Percentiles rank a stretch among this genome's conserved stretches.
phyloP scores from a whole-genome alignment of 331 rosid genomes.

The Pyrus hybrid region DNA sequence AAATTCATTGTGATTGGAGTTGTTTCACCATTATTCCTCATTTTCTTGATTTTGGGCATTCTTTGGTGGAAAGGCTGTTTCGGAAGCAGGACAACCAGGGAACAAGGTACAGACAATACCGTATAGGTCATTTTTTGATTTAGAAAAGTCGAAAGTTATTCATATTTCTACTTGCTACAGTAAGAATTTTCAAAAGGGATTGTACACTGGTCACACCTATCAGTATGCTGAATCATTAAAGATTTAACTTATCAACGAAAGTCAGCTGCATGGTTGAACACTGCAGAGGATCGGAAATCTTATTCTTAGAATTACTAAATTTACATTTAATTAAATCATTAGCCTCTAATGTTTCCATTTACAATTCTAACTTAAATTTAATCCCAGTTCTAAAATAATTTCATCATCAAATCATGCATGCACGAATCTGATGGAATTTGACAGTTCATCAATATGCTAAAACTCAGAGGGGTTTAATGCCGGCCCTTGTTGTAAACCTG shows the following conservation, averaged over 20 bases:
- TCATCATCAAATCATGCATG: neutral
- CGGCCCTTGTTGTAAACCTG: neutral
- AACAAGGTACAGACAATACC: neutral
- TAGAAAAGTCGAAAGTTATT: neutral
- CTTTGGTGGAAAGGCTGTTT: slow-evolving; percentile 13
- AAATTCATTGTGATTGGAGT: slow-evolving; percentile 4
- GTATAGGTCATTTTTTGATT: no score
- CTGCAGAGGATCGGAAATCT: neutral
- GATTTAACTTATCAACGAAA: neutral
- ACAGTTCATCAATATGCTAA: neutral
- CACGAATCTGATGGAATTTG: neutral
- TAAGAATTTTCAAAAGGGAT: neutral
- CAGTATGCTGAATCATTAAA: neutral
- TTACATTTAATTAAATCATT: neutral
- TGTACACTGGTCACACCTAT: neutral
- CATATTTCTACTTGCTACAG: neutral
- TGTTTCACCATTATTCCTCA: neutral
- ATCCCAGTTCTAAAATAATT: neutral
- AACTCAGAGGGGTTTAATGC: neutral
- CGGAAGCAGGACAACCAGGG: slow-evolving; percentile 4
- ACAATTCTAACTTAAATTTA: neutral
- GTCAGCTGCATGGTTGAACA: neutral
- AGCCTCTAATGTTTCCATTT: neutral
- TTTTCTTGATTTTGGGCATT: neutral
- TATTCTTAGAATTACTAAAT: neutral